Conservation (phyloP, 768 basidiomycete genomes). For the Calocybe cyanea region DNA sequence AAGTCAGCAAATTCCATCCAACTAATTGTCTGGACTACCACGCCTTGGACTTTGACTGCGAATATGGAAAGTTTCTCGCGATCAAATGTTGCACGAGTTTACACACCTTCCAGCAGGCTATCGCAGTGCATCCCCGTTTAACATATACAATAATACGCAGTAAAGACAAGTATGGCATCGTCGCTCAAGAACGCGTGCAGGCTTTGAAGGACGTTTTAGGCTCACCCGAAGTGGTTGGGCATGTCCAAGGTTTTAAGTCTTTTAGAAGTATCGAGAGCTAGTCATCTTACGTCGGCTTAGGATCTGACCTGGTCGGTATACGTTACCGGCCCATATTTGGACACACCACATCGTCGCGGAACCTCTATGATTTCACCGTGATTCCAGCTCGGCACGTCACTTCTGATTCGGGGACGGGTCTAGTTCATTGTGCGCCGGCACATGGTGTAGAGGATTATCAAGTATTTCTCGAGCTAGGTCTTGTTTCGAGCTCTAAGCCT, state of each 20-base stretch:
- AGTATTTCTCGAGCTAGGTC: slow-evolving; percentile 56
- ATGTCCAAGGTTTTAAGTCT: slow-evolving; percentile 32
- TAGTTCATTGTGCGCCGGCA: slow-evolving; percentile 94
- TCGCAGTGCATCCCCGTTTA: slow-evolving; percentile 77
- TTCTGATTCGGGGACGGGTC: slow-evolving; percentile 84
- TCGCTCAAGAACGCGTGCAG: slow-evolving; percentile 50
- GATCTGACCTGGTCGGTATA: slow-evolving; percentile 55
- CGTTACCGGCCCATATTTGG: slow-evolving; percentile 63
- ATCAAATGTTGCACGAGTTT: background rate
- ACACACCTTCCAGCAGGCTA: slow-evolving; percentile 52
- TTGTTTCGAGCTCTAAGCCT: slow-evolving; percentile 39
- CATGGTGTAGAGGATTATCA: slow-evolving; percentile 93
- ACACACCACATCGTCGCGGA: slow-evolving; percentile 21
- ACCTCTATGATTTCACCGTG: slow-evolving; percentile 36
- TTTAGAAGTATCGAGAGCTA: background rate
- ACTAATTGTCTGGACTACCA: slow-evolving; percentile 93
- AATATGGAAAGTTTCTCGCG: slow-evolving; percentile 68
- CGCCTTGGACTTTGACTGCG: slow-evolving; percentile 93
- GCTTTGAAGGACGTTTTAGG: slow-evolving; percentile 35
- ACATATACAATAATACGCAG: slow-evolving; percentile 53
- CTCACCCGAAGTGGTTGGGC: slow-evolving; percentile 29
- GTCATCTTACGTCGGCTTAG: slow-evolving; percentile 19
- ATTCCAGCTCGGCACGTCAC: slow-evolving; percentile 78
- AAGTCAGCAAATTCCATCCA: slow-evolving; percentile 32
- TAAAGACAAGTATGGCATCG: slow-evolving; percentile 30